Base-by-base conservation (phyloP, 371 early-diverging fungal genomes). In the Apophysomyces variabilis region DNA sequence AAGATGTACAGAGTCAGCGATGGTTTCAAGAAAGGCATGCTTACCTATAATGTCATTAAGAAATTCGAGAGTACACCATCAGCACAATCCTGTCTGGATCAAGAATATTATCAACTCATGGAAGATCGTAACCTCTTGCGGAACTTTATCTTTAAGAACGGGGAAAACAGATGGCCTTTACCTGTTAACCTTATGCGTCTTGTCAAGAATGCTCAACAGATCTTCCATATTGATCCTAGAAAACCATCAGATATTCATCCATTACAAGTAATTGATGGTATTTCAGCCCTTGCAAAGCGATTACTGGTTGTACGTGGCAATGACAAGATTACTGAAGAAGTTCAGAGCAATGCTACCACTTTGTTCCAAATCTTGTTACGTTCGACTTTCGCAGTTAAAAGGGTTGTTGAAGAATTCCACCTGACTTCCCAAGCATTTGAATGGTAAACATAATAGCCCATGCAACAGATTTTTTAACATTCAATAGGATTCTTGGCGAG, bases 321-420 rank as follows among this genome's bases (percentile, higher is more conserved):
- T 32, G 98, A 99, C 69, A 84, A 86, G 58, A 87, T 97, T 58
- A 92, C 92, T 61, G 70, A 76, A 5, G 94, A 96, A 74, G 96
- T 95, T 0, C 97, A 99, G 80, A 74, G 73, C 46, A 97, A 99
- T 76, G 96, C 98, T 2, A 96, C 97, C 0, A 72, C 93, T 38
- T 77, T 98, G 63, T 96, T 96, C 90, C 89, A 91, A 67, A 93
- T 95, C 39, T 74, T 94, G 67, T 72, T 97, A 26, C 89, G 97
- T 37, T 93, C 95, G 8, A 89, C 89, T 4, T 82, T 99, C 67
- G 87, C 96, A 13, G 83, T 90, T 5, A 91, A 91, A 70, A 86
- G 94, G 62, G 94, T 98, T 3, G 84, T 98, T 47, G 95, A 96
- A 76, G 94, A 96, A 81, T 96, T 84, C 85, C 93, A 91, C 66